A percentile compares a stretch with the other conserved stretches of the same genome.
These are phyloP conservation scores for Amaranthus hypochondriacus DNA, from an alignment of 148 eudicot species.

Conservation along the genomic window DNA sequence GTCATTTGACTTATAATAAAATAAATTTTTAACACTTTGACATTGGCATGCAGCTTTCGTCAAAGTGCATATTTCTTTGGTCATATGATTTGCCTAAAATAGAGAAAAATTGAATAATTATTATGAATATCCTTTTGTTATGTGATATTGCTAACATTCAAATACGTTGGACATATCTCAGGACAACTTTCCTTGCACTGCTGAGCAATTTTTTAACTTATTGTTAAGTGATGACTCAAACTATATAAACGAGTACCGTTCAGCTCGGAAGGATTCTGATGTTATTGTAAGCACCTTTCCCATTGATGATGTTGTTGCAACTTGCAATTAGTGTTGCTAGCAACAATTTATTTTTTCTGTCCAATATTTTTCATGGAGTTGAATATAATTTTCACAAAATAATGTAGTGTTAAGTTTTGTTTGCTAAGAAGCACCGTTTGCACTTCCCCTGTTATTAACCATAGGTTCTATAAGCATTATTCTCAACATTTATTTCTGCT, in stretches of 20 bases:
- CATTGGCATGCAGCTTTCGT: no score
- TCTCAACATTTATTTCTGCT: no score
- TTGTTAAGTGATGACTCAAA: constrained; percentile 67
- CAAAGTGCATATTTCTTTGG: not conserved
- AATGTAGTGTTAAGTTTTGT: not conserved
- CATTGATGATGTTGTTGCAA: not conserved
- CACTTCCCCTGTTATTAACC: no score
- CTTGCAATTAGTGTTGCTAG: not conserved
- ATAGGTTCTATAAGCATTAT: no score
- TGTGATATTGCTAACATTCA: constrained; percentile 4
- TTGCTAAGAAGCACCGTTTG: not conserved
- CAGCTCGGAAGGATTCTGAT: constrained; percentile 76
- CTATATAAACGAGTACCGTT: constrained; percentile 61
- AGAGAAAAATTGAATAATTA: not conserved
- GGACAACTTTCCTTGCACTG: constrained; percentile 73
- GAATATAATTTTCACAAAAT: no score
- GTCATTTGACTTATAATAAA: not conserved
- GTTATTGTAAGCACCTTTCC: constrained; percentile 40
- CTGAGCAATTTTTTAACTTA: constrained; percentile 70
- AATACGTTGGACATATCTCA: constrained; percentile 25
- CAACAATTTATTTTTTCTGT: not conserved
- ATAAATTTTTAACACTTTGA: not conserved
- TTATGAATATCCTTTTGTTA: not conserved
- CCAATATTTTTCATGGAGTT: not conserved
- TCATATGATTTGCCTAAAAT: not conserved